phyloP scores from a whole-genome alignment of 169 alveolate species.

The Plasmodium fragile region DNA sequence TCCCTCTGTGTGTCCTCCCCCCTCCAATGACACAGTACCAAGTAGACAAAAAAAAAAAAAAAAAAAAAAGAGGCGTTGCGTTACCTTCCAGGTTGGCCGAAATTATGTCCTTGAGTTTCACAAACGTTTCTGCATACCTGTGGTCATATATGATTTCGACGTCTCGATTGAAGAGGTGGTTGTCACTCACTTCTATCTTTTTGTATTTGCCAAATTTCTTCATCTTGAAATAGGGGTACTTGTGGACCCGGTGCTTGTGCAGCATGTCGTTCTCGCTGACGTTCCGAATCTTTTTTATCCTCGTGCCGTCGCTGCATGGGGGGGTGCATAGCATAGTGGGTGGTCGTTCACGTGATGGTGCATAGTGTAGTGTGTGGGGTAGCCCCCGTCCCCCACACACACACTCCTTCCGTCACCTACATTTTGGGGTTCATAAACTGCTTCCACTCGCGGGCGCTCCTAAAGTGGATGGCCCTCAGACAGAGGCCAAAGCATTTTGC shows the following conservation, averaged over 20 bases:
- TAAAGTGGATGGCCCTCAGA: conserved; percentile 49
- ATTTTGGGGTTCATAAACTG: conserved; percentile 71
- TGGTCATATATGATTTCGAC: conserved; percentile 49
- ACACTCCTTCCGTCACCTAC: not conserved
- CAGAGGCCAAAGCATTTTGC: not conserved
- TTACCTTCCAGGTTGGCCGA: conserved; percentile 40
- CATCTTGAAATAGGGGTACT: conserved; percentile 75
- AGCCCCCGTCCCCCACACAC: not conserved
- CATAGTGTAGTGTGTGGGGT: not conserved
- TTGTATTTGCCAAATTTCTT: conserved; percentile 43
- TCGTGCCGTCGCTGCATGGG: conserved; percentile 43
- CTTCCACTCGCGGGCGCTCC: conserved; percentile 71
- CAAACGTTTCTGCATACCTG: conserved; percentile 10
- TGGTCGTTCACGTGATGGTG: too few relatives aligned
- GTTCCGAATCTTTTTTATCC: conserved; percentile 52
- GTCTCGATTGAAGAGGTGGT: conserved; percentile 18
- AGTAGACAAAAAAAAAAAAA: too few relatives aligned
- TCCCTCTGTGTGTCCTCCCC: not conserved
- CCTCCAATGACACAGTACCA: not conserved
- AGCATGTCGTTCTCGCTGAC: conserved; percentile 74
- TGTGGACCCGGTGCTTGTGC: conserved; percentile 33
- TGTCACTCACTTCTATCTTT: not conserved
- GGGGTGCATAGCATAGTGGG: not conserved
- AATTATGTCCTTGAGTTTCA: conserved; percentile 51
- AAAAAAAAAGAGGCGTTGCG: not conserved